These are phyloP conservation scores for Triadica sebifera DNA, from an alignment of 345 rosid genomes.

Conservation along the genomic window DNA sequence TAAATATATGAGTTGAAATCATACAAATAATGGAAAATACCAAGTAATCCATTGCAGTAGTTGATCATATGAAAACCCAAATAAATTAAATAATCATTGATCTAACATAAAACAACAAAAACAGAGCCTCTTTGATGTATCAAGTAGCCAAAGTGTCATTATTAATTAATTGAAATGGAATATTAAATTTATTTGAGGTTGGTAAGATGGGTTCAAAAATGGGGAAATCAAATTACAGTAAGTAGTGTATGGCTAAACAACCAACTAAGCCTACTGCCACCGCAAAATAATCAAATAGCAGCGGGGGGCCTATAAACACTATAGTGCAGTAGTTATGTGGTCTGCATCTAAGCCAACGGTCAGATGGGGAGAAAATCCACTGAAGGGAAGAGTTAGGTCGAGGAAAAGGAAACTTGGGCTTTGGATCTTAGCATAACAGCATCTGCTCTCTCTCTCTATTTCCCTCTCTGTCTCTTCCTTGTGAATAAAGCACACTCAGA, in stretches of 20 bases:
- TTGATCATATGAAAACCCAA: neutral
- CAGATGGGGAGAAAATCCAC: constrained; percentile 34
- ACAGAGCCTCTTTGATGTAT: neutral
- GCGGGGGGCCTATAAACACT: too few species aligned
- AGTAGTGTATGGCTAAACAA: too few species aligned
- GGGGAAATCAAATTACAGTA: neutral
- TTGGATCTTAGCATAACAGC: constrained; percentile 22
- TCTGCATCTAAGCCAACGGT: constrained; percentile 53
- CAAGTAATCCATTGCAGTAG: neutral
- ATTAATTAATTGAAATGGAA: neutral
- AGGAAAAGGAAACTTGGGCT: constrained; percentile 40
- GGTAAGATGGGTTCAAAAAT: constrained; percentile 16
- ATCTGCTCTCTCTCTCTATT: constrained; percentile 18
- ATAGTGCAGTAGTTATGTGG: constrained; percentile 34
- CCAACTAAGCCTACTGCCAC: too few species aligned
- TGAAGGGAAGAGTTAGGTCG: constrained; percentile 45
- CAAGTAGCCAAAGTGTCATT: constrained; percentile 5
- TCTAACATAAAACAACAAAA: constrained; percentile 13
- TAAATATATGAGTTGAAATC: neutral
- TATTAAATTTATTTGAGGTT: neutral
- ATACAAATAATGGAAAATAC: neutral
- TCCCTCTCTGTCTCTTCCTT: constrained; percentile 34
- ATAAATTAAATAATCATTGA: neutral
- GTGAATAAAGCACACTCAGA: constrained; percentile 35
- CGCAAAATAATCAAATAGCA: too few species aligned